Base-by-base conservation (phyloP, 768 basidiomycete genomes). In the Tylopilus plumbeoviolaceoides region DNA sequence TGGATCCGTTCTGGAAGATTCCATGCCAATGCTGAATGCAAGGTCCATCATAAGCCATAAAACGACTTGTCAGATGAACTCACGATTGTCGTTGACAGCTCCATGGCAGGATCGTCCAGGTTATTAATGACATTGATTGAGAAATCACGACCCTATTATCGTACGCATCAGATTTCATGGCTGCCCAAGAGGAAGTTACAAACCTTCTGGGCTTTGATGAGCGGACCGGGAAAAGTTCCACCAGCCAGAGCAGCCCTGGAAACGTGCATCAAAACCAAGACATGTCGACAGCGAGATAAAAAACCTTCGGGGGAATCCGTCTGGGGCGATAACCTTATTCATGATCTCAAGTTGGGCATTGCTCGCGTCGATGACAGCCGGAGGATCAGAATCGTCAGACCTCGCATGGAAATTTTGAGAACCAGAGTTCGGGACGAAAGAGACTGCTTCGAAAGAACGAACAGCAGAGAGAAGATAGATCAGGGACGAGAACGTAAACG, bases 171-270 rank as follows among this genome's bases (percentile, higher is more conserved):
- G 30, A 21, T 42, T 42, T 54, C 12, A 39, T 0, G 39, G 17
- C 46, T 4, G 15, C 25, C 17, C 21, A 15, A 36, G 27, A 33
- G 44, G 28, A n/a, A 46, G 1, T 2, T 8, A 55, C 57, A 20
- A 51, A 65, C 68, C 68, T 81, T 83, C 21, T 69, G 64, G 12
- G 70, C 76, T 17, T 39, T 59, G 55, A 82, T 76, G 30, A 79
- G 57, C 9, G 79, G 78, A 3, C 78, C 81, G 2, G 78, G 81
- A 48, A 78, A 78, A 2, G 57, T 67, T 15, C 78, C 78, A 28
- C 71, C 73, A 33, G 78, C 76, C 38, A 81, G 63, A 3, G 75
- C 70, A 18, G 79, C 63, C 33, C 76, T 78, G 25, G 17, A 21
- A 28, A 30, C 14, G 14, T 7, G 5, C 3, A 25, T 58, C 30